Conservation (phyloP, 2,329 filamentous ascomycete species). For the Talaromyces sp. region DNA sequence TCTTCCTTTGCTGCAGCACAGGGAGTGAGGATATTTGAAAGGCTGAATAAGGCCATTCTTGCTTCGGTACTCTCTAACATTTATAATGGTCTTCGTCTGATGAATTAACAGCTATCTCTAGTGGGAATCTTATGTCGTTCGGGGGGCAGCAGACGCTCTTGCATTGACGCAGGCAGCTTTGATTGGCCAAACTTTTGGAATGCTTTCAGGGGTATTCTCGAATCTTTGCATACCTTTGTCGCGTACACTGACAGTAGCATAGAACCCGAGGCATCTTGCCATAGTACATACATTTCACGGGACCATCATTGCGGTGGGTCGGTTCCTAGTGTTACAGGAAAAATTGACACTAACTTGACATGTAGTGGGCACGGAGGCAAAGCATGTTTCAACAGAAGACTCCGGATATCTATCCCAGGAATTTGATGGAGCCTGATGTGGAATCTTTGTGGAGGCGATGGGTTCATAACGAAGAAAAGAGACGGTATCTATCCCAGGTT, state of each 20-base stretch:
- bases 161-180: conserved; percentile 6
- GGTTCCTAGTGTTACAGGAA: not conserved
- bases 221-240: not conserved
- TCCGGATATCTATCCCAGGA: not conserved
- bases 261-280: conserved; percentile 4
- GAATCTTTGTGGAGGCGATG: conserved; percentile 4
- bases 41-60: conserved; percentile 15
- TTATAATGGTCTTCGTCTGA: not conserved
- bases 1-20: conserved; percentile 22
- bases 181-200: conserved; percentile 3
- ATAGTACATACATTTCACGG: conserved; percentile 5
- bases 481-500: not conserved
- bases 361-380: conserved; percentile 4
- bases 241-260: not conserved
- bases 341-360: not conserved
- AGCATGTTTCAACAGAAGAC: not conserved
- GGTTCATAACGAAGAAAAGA: conserved; percentile 3
- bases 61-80: not conserved
- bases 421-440: not conserved
- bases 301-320: conserved; percentile 1
- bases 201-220: conserved; percentile 3
- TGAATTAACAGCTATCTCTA: not conserved
- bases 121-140: conserved; percentile 6
- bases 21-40: conserved; percentile 23
- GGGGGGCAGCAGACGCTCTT: conserved; percentile 3